Percentiles rank a stretch among this genome's conserved stretches.
phyloP scores from a whole-genome alignment of 192 early-diverging fungal genomes.

The Coemansia sp. region DNA sequence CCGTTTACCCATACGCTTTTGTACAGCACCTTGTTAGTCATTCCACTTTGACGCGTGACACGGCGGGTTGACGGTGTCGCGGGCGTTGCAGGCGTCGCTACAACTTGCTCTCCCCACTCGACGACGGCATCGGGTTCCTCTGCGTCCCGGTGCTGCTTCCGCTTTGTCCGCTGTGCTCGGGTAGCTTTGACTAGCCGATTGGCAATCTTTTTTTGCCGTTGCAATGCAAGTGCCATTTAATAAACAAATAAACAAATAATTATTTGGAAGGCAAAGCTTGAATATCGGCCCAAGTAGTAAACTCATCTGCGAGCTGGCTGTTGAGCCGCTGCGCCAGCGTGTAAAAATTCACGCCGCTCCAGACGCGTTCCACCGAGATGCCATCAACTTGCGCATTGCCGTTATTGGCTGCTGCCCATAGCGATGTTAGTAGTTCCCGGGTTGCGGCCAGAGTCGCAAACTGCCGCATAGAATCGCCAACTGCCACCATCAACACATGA shows the following conservation, averaged over 20 bases:
- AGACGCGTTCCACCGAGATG: slow-evolving; percentile 10
- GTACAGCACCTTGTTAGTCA: slow-evolving; percentile 55
- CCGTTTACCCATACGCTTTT: slow-evolving; percentile 49
- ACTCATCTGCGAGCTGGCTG: slow-evolving; percentile 30
- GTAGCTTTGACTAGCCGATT: slow-evolving; percentile 33
- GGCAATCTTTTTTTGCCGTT: slow-evolving; percentile 31
- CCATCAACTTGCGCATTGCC: slow-evolving; percentile 15
- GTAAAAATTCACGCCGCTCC: slow-evolving; percentile 33
- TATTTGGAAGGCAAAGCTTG: slow-evolving; percentile 9
- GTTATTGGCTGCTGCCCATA: slow-evolving; percentile 23
- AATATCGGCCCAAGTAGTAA: slow-evolving; percentile 27
- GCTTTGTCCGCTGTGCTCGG: slow-evolving; percentile 6
- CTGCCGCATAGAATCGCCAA: slow-evolving; percentile 44
- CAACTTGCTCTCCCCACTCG: slow-evolving; percentile 35
- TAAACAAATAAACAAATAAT: slow-evolving; percentile 8
- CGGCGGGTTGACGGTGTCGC: slow-evolving; percentile 37
- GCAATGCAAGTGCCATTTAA: not conserved
- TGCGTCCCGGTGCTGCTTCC: slow-evolving; percentile 16
- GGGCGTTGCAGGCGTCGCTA: not conserved
- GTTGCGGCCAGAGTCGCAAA: slow-evolving; percentile 27
- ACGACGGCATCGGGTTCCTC: slow-evolving; percentile 22
- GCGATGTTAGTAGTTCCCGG: slow-evolving; percentile 28
- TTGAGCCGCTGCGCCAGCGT: slow-evolving; percentile 35
- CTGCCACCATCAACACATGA: slow-evolving; percentile 29
- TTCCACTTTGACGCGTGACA: slow-evolving; percentile 57